Percentiles rank a stretch among this genome's conserved stretches.
phyloP scores from a whole-genome alignment of 768 basidiomycete genomes.

The Chalciporus sphaerocephalus region DNA sequence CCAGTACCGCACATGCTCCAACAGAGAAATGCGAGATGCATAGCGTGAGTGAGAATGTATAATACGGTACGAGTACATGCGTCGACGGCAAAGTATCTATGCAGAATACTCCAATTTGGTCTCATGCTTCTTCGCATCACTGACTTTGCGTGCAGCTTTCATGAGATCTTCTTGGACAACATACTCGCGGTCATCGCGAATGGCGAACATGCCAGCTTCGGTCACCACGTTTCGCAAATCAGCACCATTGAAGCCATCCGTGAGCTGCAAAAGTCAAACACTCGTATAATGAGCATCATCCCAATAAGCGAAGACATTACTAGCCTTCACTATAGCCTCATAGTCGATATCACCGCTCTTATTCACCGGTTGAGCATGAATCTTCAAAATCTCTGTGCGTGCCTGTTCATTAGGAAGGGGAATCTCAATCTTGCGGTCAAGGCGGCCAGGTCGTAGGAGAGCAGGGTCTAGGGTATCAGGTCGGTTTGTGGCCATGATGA shows the following conservation, averaged over 20 bases:
- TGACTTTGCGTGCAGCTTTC: conserved; percentile 93
- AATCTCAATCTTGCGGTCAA: conserved; percentile 97
- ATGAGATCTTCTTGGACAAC: conserved; percentile 92
- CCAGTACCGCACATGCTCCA: too few relatives aligned
- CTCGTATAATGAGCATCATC: not conserved
- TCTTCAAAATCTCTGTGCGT: conserved; percentile 94
- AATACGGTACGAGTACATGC: conserved; percentile 26
- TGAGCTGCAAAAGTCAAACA: conserved; percentile 47
- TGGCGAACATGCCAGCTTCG: conserved; percentile 98
- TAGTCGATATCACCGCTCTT: conserved; percentile 96
- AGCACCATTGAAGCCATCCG: conserved; percentile 93
- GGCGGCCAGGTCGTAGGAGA: conserved; percentile 88
- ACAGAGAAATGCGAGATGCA: too few relatives aligned
- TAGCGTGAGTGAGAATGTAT: too few relatives aligned
- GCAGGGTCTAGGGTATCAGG: conserved; percentile 98
- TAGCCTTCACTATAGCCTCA: conserved; percentile 93
- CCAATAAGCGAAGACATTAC: conserved; percentile 4
- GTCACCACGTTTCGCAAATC: conserved; percentile 94
- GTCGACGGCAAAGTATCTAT: conserved; percentile 16
- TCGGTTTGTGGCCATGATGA: conserved; percentile 99
- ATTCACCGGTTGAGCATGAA: conserved; percentile 90
- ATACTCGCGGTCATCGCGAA: conserved; percentile 91
- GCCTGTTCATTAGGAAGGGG: conserved; percentile 97
- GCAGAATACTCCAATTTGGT: conserved; percentile 48
- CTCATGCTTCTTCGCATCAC: conserved; percentile 97